Evolutionary conservation across 176 grass and related monocot genomes (phyloP), one percentile per base, ranked within the genome.

Genomic region (Eragrostis nindensis): DNA sequence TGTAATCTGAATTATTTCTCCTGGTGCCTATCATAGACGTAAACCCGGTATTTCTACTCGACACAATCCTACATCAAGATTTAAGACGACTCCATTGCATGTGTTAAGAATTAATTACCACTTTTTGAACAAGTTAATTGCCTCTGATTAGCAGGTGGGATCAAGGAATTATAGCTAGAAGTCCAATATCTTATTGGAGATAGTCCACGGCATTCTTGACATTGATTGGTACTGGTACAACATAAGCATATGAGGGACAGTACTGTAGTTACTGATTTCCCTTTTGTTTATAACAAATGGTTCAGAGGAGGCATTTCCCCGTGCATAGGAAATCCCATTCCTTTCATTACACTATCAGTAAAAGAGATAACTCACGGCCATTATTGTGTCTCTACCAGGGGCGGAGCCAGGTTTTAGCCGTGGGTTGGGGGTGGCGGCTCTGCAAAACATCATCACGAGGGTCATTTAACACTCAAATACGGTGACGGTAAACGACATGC

Each of bases 161-260:
- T 69, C 53, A 79, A 86, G 27, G 38, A 73, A 39, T 77, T 27
- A 42, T 75, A 75, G 15, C 32, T 32, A 5, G 17, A 66, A 56
- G 48, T 49, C 48, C 50, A 80, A 75, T 29, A 18, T 48, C 12
- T 41, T 27, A 21, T 62, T 0, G 1, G 42, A 30, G 38, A 70
- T 39, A 66, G 24, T 40, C 7, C 4, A 12, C n/a, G n/a, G 26
- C 5, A 39, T 68, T 47, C 13, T 62, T 59, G 71, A 5, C 48
- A 68, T 22, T 68, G 41, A 52, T 16, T 39, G 25, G 30, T 18
- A 36, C 18, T 65, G 11, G 61, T 74, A 55, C 13, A 63, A 13
- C 26, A 80, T 8, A 86, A 25, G 59, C 72, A 40, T 45, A 19
- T 60, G 15, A 47, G 65, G 49, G 39, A 47, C 10, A 80, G 24